Percentiles rank a stretch among this genome's conserved stretches.
These are phyloP conservation scores for Chlorella sp. DNA, from an alignment of 139 green algal genomes.

Conservation along the genomic window DNA sequence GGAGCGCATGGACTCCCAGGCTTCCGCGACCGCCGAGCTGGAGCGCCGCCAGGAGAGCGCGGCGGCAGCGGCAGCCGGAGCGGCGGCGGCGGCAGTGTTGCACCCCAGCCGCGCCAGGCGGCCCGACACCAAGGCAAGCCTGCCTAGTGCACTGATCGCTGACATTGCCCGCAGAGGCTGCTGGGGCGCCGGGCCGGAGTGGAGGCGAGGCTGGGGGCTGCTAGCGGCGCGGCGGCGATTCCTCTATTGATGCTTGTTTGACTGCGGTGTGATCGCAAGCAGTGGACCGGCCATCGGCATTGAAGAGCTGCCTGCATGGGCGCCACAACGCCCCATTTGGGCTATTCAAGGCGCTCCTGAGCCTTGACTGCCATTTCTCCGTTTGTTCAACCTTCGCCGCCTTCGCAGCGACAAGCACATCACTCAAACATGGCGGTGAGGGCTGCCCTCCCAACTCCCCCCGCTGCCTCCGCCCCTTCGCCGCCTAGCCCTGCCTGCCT, in stretches of 20 bases:
- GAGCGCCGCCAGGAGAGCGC: background rate
- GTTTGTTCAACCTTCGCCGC: too few relatives aligned
- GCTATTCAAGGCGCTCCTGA: too few relatives aligned
- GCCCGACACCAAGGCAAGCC: background rate
- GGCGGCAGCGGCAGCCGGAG: background rate
- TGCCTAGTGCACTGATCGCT: background rate
- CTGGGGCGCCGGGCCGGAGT: background rate
- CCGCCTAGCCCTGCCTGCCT: background rate
- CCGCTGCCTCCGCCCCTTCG: background rate
- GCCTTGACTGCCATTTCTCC: too few relatives aligned
- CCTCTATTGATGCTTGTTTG: too few relatives aligned
- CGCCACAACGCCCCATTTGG: too few relatives aligned
- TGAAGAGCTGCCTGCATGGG: too few relatives aligned
- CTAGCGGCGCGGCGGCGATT: background rate
- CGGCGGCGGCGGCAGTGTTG: background rate
- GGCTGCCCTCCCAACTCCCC: background rate
- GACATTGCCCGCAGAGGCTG: background rate
- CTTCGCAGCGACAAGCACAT: too few relatives aligned
- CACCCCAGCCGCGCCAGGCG: background rate
- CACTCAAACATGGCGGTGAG: too few relatives aligned
- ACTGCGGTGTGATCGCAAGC: too few relatives aligned
- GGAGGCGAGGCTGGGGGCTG: background rate
- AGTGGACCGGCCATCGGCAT: too few relatives aligned
- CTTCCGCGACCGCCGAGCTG: background rate
- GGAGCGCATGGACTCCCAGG: slow-evolving; percentile 11